Base-by-base conservation (phyloP, 23 red algal species). In the Chondrus crispus region DNA sequence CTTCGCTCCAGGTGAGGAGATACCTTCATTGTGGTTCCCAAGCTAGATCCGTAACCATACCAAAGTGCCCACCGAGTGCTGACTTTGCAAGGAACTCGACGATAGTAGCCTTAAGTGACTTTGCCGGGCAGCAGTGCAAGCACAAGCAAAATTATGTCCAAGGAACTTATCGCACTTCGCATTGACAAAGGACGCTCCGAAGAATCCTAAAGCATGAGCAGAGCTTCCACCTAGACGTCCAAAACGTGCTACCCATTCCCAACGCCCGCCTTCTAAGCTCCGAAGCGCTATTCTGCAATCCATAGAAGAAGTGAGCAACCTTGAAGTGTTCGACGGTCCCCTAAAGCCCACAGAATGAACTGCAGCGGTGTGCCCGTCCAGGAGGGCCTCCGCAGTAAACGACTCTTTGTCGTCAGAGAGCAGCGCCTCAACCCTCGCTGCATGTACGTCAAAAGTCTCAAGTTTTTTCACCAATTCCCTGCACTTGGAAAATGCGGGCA, bases 181-280 rank as follows among this genome's bases (percentile, higher is more conserved):
- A 48, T 46, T 20, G 7, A 74, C 79, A 74, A 77, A 82, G 22
- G 42, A 58, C 14, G 89, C 89, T 5, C 77, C 64, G 47, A 84
- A 82, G 79, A 92, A 92, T 29, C 89, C 89, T 13, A 92, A 32
- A 3, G 89, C 89, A 58, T 82, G 77, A 82, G 79, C 79, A 47
- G 76, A 69, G 37, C 53, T 46, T 5, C 89, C 89, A 46, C 89
- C 89, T 46, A 92, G 54, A 48, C 82, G 79, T 62, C 89, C 89
- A 50, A 92, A 92, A 58, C 86, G 71, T 47, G 86, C 86, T 13
- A 81, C n/a, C 49, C 86, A 90, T 3, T 55, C 14, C 35, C 86
- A 62, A 33, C 53, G 53, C 39, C 55, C 28, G 48, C n/a, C 55
- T 45, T 35, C 26, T 37, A 84, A 46, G 32, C 53, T 73, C 89